A percentile compares a stretch with the other conserved stretches of the same genome.
These are phyloP conservation scores for Leccinum pseudoinsigne DNA, from an alignment of 1,284 basidiomycete species.

Conservation along the genomic window DNA sequence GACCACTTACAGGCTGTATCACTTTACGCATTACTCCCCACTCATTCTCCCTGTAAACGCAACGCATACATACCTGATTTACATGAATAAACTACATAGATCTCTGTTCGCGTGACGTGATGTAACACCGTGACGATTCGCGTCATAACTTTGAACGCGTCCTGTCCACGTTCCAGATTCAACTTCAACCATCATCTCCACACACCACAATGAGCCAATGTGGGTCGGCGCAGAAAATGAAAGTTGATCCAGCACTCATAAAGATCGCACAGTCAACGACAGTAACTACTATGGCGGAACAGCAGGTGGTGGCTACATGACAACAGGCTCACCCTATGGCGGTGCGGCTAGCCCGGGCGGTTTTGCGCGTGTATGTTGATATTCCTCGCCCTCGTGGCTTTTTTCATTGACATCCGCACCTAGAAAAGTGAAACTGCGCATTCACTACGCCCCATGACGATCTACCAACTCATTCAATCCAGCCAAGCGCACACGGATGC, in stretches of 20 bases:
- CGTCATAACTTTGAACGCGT: conserved; percentile 26
- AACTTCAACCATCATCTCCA: neutral
- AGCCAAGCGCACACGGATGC: conserved; percentile 86
- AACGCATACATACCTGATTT: conserved; percentile 5
- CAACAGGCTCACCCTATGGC: conserved; percentile 45
- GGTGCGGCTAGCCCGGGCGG: conserved; percentile 46
- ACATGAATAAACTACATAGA: neutral
- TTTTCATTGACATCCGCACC: conserved; percentile 3
- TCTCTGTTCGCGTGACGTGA: conserved; percentile 15
- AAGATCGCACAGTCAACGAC: conserved; percentile 25
- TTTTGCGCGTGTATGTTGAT: conserved; percentile 35
- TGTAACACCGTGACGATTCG: conserved; percentile 27
- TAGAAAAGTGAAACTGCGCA: conserved; percentile 53
- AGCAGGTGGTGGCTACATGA: conserved; percentile 40
- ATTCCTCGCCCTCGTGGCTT: neutral
- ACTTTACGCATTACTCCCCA: conserved; percentile 22
- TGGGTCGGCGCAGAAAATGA: conserved; percentile 23
- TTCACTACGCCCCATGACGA: conserved; percentile 84
- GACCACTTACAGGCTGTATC: neutral
- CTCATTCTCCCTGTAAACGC: conserved; percentile 29
- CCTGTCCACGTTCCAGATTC: neutral
- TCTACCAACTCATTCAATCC: conserved; percentile 79
- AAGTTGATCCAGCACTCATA: conserved; percentile 4
- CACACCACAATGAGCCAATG: conserved; percentile 43
- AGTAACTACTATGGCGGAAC: conserved; percentile 40